phyloP scores from a whole-genome alignment of 805 yeast genomes.

The Yamadazyma sp. region DNA sequence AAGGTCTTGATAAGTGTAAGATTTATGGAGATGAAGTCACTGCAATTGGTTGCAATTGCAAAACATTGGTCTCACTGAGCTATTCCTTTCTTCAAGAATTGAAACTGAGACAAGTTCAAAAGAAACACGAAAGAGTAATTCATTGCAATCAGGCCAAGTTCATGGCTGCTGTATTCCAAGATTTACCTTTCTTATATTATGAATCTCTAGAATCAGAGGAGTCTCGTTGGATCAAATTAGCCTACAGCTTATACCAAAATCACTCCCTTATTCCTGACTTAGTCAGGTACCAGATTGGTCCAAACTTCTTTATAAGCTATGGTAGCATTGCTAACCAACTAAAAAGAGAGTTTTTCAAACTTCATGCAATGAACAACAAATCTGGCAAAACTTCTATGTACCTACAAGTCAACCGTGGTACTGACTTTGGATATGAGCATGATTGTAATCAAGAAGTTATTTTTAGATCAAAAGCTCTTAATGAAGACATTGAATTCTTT shows the following conservation, averaged over 20 bases:
- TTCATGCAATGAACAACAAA: slow-evolving; percentile 8
- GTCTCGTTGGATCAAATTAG: slow-evolving; percentile 15
- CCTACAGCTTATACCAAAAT: slow-evolving; percentile 11
- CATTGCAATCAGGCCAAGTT: slow-evolving; percentile 7
- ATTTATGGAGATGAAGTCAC: too few relatives aligned
- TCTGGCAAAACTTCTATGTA: too few relatives aligned
- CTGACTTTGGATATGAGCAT: neutral
- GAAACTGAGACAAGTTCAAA: slow-evolving; percentile 1
- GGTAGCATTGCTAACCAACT: slow-evolving; percentile 16
- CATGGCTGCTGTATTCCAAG: slow-evolving; percentile 7
- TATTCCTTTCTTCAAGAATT: neutral
- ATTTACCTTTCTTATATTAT: slow-evolving; percentile 15
- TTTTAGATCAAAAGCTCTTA: slow-evolving; percentile 5
- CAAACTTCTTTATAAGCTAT: slow-evolving; percentile 14
- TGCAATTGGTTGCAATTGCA: too few relatives aligned
- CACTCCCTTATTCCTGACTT: slow-evolving; percentile 11
- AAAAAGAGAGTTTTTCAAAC: slow-evolving; percentile 13
- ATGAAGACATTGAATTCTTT: slow-evolving; percentile 8
- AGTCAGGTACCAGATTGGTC: slow-evolving; percentile 15
- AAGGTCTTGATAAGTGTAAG: too few relatives aligned
- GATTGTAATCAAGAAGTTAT: slow-evolving; percentile 1
- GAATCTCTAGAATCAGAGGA: slow-evolving; percentile 13
- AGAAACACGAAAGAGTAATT: slow-evolving; percentile 1
- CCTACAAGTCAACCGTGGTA: too few relatives aligned
- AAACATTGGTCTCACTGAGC: too few relatives aligned